Evolutionary conservation across 352 stramenopile genomes (phyloP).

Genomic region (Globisporangium rhizosaccharum): DNA sequence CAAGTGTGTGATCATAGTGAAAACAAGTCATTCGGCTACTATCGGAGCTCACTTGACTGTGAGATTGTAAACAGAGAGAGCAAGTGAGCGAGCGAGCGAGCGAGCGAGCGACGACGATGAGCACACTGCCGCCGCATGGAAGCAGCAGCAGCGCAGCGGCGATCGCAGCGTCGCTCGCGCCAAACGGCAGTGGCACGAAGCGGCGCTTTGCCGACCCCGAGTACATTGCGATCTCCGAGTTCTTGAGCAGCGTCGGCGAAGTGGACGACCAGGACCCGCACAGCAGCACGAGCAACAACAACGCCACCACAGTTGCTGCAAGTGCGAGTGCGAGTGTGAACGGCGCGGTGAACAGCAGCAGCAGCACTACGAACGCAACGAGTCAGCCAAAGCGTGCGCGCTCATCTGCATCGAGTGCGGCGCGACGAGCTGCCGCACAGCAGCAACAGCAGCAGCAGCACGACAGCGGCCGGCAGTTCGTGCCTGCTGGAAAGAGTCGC

Average conservation of each 20-base stretch:
- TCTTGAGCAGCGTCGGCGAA: constrained; percentile 60
- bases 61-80: too few relatives aligned
- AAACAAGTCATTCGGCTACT: too few relatives aligned
- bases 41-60: too few relatives aligned
- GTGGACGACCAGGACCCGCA: constrained; percentile 38
- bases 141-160: constrained; percentile 8
- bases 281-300: neutral
- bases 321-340: neutral
- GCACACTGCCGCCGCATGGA: neutral
- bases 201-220: constrained; percentile 44
- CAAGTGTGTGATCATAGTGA: too few relatives aligned
- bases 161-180: constrained; percentile 11
- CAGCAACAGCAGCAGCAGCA: neutral
- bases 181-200: constrained; percentile 7
- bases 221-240: constrained; percentile 58
- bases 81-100: constrained; percentile 24
- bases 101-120: constrained; percentile 19
- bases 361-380: neutral
- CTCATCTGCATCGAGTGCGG: neutral
- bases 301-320: neutral
- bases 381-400: constrained; percentile 14
- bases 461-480: neutral
- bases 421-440: neutral
- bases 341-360: neutral
- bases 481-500: neutral